Evolutionary conservation across 2,329 filamentous ascomycete genomes (phyloP).

Genomic region (Colletotrichum salicis): DNA sequence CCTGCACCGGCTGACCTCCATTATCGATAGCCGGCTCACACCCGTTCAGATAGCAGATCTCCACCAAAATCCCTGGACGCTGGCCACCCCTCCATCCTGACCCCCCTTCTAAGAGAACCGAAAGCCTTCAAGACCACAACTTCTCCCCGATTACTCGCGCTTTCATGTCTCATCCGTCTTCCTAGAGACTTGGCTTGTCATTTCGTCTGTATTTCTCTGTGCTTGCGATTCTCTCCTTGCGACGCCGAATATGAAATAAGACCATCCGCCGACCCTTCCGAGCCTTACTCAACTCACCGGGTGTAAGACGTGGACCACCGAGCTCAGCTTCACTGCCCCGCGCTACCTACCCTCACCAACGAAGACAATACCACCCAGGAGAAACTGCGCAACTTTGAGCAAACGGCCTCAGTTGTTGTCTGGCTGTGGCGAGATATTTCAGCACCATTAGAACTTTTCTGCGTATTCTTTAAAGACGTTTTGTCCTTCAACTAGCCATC

Average conservation of each 20-base stretch:
- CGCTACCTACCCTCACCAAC: neutral
- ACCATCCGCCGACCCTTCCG: conserved; percentile 13
- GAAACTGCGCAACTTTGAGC: conserved; percentile 6
- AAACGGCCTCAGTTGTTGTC: neutral
- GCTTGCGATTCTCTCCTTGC: neutral
- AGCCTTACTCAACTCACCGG: conserved; percentile 21
- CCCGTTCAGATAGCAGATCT: conserved; percentile 32
- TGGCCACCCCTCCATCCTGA: conserved; percentile 11
- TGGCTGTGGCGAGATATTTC: neutral
- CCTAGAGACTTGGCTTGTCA: conserved; percentile 10
- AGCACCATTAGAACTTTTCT: neutral
- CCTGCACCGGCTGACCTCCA: conserved; percentile 35
- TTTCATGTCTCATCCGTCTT: conserved; percentile 23
- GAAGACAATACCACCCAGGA: neutral
- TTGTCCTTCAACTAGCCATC: neutral
- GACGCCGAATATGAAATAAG: conserved; percentile 30
- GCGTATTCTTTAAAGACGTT: neutral
- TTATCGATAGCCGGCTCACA: conserved; percentile 33
- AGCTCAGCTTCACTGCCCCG: conserved; percentile 26
- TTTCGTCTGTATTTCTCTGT: neutral
- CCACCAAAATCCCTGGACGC: conserved; percentile 16
- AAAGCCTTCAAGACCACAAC: conserved; percentile 10
- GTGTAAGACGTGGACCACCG: conserved; percentile 11
- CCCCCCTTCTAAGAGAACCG: conserved; percentile 1
- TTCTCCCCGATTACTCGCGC: conserved; percentile 10